A percentile compares a stretch with the other conserved stretches of the same genome.
These are phyloP conservation scores for Zalaria obscura DNA, from an alignment of 2,329 filamentous ascomycete genomes.

Conservation along the genomic window DNA sequence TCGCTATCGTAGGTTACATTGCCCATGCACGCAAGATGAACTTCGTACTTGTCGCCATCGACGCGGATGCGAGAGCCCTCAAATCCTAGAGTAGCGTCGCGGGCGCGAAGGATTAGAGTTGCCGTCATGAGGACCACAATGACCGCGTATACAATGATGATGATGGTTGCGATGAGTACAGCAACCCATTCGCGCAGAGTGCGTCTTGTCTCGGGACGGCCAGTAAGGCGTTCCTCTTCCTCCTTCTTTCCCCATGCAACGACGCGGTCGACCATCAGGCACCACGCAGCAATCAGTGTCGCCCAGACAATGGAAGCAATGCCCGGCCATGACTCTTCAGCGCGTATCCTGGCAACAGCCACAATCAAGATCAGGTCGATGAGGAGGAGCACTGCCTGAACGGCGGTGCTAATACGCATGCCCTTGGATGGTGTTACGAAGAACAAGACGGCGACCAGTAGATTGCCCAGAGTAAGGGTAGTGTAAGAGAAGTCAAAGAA, in stretches of 20 bases:
- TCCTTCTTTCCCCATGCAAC: constrained; percentile 87
- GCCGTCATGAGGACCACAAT: constrained; percentile 63
- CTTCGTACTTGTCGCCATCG: constrained; percentile 68
- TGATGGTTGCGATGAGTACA: constrained; percentile 60
- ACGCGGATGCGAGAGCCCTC: constrained; percentile 69
- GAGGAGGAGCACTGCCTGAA: constrained; percentile 53
- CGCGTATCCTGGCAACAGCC: constrained; percentile 56
- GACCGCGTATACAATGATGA: constrained; percentile 53
- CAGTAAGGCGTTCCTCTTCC: constrained; percentile 85
- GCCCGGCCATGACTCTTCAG: constrained; percentile 87
- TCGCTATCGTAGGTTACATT: constrained; percentile 43
- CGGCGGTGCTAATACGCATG: constrained; percentile 57
- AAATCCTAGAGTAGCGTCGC: constrained; percentile 60
- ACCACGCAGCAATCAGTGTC: constrained; percentile 64
- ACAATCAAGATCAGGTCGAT: constrained; percentile 70
- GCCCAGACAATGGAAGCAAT: constrained; percentile 76
- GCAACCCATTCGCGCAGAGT: constrained; percentile 73
- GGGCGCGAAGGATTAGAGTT: constrained; percentile 63
- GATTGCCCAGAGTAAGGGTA: constrained; percentile 60
- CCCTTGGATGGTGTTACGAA: constrained; percentile 72
- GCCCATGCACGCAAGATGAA: constrained; percentile 79
- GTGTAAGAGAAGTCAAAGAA: constrained; percentile 83
- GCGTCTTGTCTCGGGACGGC: constrained; percentile 71
- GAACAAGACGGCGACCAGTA: constrained; percentile 69
- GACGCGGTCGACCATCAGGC: constrained; percentile 61